Base-by-base conservation (phyloP, 2,329 filamentous ascomycete genomes). In the Arthroderma sp. region DNA sequence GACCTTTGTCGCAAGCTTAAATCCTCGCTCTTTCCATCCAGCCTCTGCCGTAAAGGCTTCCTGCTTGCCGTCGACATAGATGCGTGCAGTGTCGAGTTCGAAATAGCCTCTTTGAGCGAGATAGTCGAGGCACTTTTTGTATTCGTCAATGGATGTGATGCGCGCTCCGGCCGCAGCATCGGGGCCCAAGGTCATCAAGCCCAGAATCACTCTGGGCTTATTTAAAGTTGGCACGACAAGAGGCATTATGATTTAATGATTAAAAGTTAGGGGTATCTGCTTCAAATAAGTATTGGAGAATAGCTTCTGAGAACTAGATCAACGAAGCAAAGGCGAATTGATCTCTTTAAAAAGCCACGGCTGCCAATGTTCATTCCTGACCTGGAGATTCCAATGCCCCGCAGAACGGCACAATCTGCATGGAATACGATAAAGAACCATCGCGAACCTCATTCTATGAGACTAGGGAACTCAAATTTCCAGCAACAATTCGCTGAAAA, bases 161-260 rank as follows among this genome's bases (percentile, higher is more conserved):
- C 85, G 79, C 38, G 81, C 84, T 32, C 83, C 85, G 8, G 63
- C 58, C 10, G 61, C 59, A 47, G 72, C 71, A 46, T 77, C 74
- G 2, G 83, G 78, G 29, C 82, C 83, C 67, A 86, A 87, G 58
- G 82, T 88, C 86, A 93, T 91, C 44, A 87, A 73, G 52, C 86
- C 85, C 34, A 94, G 78, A 70, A 94, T 85, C 55, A 86, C 71
- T 50, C 83, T 76, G 51, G 80, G 73, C 53, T 78, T 81, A 27
- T 52, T 50, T 22, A 3, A 22, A 36, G 57, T 62, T 47, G 63
- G 62, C 31, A 54, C 57, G 38, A 66, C 47, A 29, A 66, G 55
- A 53, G 61, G 61, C 63, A 65, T 66, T 22, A 29, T 31, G 15
- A 22, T 3, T 22, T 22, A 22, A 22, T 22, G 15, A 22, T 22